Base-by-base conservation (phyloP, 176 grass and related monocot genomes). In the Oryza coarctata region DNA sequence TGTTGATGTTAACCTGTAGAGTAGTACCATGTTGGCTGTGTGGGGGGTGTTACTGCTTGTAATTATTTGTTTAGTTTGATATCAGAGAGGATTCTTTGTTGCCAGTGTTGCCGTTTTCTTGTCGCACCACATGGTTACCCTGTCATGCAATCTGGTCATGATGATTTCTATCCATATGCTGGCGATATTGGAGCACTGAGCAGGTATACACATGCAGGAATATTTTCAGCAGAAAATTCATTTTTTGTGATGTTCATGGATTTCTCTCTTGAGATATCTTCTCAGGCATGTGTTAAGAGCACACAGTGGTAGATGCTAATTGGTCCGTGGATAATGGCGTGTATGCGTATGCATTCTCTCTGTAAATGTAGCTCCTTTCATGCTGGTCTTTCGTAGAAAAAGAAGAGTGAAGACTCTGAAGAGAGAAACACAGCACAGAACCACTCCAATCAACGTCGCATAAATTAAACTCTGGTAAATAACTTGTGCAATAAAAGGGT, bases 31-130 rank as follows among this genome's bases (percentile, higher is more conserved):
- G 60, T 49, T 79, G 58, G 62, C 32, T 82, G 77, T 75, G 55
- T 60, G 55, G 22, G 18, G 49, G 15, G 43, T 1, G 11, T 86
- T 80, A 45, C 52, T 86, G 88, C 83, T 76, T 97, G 91, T 97
- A 94, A 97, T 86, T 97, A 97, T 87, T 86, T 79, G 82, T 90
- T 79, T 78, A 86, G 81, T 40, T 82, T 70, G 41, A 76, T 78
- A 85, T 85, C 68, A 29, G 74, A 74, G 79, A 85, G 84, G 82
- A 79, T 68, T 88, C 62, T 86, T 40, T 76, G 11, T 66, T 57
- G 65, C 22, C 15, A 29, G 17, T 68, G 36, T 36, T 91, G 83
- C 41, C 29, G 44, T 52, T 91, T 70, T 41, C 50, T 65, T 74
- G 74, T 57, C 27, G 34, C 68, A 58, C 47, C 27, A 7, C 69